Base-by-base conservation (phyloP, 1,284 basidiomycete genomes). In the Apiotrichum veenhuisii region DNA sequence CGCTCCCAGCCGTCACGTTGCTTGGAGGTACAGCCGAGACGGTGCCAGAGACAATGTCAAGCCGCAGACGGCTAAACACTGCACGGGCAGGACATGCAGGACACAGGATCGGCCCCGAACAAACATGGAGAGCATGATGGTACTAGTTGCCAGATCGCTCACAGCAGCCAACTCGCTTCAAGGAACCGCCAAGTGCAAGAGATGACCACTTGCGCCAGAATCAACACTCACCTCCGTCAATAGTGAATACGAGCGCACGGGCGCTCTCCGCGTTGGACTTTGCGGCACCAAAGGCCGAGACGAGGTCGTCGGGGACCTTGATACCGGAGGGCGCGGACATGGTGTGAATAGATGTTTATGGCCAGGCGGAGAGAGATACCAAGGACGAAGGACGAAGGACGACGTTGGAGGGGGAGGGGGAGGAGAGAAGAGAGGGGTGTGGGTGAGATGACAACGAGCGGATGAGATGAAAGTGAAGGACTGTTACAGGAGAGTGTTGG, bases 311-410 rank as follows among this genome's bases (percentile, higher is more conserved):
- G 8, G 76, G 69, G 10, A 77, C 74, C 49, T 71, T 69, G 68
- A 77, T 72, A 36, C 76, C 76, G 23, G 76, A 77, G 15, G 69
- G 72, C 38, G 74, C 73, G 47, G 76, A 77, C 76, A 77, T 77
- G n/a, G n/a, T 56, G 25, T 50, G 48, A 22, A 17, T 58, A 55
- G n/a, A 55, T 7, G 14, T 2, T 5, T 8, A 12, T 20, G 40
- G 40, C 7, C 9, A 38, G 56, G 48, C 30, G 27, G 23, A n/a
- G 18, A 27, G 33, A 17, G 23, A 25, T 20, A 18, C 30, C 23
- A 34, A 40, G 37, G 20, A 20, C 27, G 52, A 54, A 20, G 17
- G 46, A 42, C 22, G n/a, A 47, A 23, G 18, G 22, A 34, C 33
- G 42, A n/a, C n/a, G n/a, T n/a, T 18, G 36, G 42, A 20, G 41